These are phyloP conservation scores for Ceratobasidium sp. DNA, from an alignment of 1,284 basidiomycete genomes.

Conservation along the genomic window DNA sequence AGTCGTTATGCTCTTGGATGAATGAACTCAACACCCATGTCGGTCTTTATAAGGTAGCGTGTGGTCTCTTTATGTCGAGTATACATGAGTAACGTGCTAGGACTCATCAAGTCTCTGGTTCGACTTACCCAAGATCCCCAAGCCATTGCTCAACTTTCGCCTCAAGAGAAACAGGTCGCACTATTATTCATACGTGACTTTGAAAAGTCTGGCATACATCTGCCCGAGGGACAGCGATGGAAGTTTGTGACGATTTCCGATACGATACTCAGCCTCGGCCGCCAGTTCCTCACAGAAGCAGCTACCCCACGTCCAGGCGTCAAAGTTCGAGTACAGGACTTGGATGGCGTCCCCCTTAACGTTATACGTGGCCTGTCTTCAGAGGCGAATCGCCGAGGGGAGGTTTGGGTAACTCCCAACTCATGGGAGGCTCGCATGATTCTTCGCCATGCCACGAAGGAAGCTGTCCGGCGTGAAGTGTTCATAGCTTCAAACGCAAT, in stretches of 20 bases:
- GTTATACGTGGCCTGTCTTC: conserved; percentile 37
- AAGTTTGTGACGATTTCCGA: conserved; percentile 93
- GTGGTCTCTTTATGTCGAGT: conserved; percentile 52
- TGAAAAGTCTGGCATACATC: conserved; percentile 94
- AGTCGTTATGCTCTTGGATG: conserved; percentile 95
- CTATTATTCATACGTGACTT: conserved; percentile 96
- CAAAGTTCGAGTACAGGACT: conserved; percentile 49
- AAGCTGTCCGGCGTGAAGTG: conserved; percentile 81
- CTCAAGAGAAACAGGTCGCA: conserved; percentile 75
- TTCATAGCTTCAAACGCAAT: conserved; percentile 81
- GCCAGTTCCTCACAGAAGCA: conserved; percentile 81
- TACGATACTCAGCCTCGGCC: conserved; percentile 88
- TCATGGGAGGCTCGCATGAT: conserved; percentile 93
- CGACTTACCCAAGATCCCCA: conserved; percentile 54
- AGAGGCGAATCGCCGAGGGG: conserved; percentile 55
- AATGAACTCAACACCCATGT: conserved; percentile 96
- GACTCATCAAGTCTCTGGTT: conserved; percentile 32
- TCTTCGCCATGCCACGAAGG: conserved; percentile 83
- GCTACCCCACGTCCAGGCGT: conserved; percentile 63
- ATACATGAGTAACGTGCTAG: conserved; percentile 25
- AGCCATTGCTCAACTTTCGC: conserved; percentile 52
- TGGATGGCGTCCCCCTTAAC: conserved; percentile 52
- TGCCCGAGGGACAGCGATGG: conserved; percentile 79
- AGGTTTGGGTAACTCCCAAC: conserved; percentile 77
- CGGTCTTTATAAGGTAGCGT: conserved; percentile 88